These are phyloP conservation scores for Aurifilum marmelostoma DNA, from an alignment of 2,329 filamentous ascomycete species.

Conservation along the genomic window DNA sequence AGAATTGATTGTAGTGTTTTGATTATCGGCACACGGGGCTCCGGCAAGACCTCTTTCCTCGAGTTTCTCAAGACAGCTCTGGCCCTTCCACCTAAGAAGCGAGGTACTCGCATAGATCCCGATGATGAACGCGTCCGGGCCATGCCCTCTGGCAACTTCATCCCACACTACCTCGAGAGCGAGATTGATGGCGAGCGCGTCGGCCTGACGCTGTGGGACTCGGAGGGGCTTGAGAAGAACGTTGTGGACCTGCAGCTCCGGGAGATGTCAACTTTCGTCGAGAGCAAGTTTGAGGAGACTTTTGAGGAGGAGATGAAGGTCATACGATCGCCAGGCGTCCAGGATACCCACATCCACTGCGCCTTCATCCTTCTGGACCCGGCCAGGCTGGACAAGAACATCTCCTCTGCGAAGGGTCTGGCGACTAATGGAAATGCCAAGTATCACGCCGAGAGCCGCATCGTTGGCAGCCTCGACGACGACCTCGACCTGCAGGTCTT, in stretches of 20 bases:
- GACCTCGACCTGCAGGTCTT: conserved; percentile 90
- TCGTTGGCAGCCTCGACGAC: conserved; percentile 76
- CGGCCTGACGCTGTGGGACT: conserved; percentile 95
- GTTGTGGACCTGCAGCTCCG: conserved; percentile 92
- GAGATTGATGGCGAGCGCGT: conserved; percentile 92
- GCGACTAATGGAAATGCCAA: conserved; percentile 56
- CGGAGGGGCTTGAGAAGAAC: conserved; percentile 90
- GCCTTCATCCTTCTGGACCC: conserved; percentile 93
- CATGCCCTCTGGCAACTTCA: conserved; percentile 71
- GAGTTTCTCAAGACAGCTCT: conserved; percentile 90
- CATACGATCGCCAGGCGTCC: conserved; percentile 84
- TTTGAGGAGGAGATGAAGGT: conserved; percentile 98
- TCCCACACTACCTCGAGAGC: conserved; percentile 88
- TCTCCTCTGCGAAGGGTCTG: conserved; percentile 65
- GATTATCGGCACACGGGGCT: conserved; percentile 82
- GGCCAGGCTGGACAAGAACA: conserved; percentile 79
- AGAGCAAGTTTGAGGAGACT: conserved; percentile 98
- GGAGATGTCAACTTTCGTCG: conserved; percentile 88
- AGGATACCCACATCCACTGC: conserved; percentile 96
- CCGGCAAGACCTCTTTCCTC: conserved; percentile 95
- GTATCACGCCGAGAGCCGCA: conserved; percentile 44
- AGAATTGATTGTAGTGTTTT: conserved; percentile 68
- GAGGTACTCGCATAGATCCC: conserved; percentile 57
- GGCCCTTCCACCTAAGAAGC: conserved; percentile 80
- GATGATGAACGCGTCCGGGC: conserved; percentile 60